Percentiles rank a stretch among this genome's conserved stretches.
Conservation (phyloP, 768 basidiomycete species). For the Crucibulum laeve region DNA sequence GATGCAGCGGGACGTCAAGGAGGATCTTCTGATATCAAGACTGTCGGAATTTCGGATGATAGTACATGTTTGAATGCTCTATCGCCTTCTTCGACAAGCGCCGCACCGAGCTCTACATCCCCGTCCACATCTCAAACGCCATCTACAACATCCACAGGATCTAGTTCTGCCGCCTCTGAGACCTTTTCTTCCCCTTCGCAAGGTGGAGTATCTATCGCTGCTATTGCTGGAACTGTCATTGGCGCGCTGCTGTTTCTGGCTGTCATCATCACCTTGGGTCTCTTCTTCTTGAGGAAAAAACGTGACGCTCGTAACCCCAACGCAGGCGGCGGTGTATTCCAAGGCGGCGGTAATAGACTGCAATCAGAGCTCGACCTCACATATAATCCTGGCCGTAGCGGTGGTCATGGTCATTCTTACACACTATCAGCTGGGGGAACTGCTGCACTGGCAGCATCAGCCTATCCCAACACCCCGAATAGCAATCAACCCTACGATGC, state of each 20-base stretch:
- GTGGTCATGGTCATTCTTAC: not conserved
- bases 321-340: slow-evolving; percentile 8
- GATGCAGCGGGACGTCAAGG: slow-evolving; percentile 49
- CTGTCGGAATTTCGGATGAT: slow-evolving; percentile 44
- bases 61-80: slow-evolving; percentile 43
- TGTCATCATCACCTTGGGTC: slow-evolving; percentile 42
- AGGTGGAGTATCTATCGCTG: slow-evolving; percentile 32
- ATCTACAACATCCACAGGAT: slow-evolving; percentile 16
- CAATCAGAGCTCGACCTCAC: slow-evolving; percentile 35
- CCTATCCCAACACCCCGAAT: not conserved
- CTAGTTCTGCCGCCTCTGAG: slow-evolving; percentile 13
- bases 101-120: slow-evolving; percentile 9
- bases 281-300: slow-evolving; percentile 44
- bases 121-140: slow-evolving; percentile 18
- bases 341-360: slow-evolving; percentile 24
- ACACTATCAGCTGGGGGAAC: slow-evolving; percentile 14
- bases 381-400: slow-evolving; percentile 23
- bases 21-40: slow-evolving; percentile 51
- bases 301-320: slow-evolving; percentile 17
- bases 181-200: slow-evolving; percentile 14
- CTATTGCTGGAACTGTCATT: slow-evolving; percentile 48
- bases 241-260: slow-evolving; percentile 51
- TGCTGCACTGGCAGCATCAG: slow-evolving; percentile 8
- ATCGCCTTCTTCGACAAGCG: slow-evolving; percentile 49
- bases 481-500: too few relatives aligned